Evolutionary conservation across 2,329 filamentous ascomycete genomes (phyloP), one percentile per base, ranked within the genome.

Genomic region (Diaporthe destruens): DNA sequence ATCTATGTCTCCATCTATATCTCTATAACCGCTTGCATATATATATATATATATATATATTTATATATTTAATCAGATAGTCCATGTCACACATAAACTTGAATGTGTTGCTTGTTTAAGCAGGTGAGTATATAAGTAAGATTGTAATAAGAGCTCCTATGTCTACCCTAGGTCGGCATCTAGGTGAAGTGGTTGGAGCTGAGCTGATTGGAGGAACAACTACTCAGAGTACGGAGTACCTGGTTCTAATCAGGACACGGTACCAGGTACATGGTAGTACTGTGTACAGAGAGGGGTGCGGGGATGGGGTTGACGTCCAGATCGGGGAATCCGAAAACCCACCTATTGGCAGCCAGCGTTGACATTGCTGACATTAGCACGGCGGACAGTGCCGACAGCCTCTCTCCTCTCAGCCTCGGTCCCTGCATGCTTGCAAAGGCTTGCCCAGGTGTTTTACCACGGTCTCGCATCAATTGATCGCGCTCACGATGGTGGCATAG

Each of bases 321-420:
- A 65, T 65, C 29, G 59, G 59, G 59, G 25, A 65, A 49, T 49
- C 59, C 59, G 59, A 65, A 29, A 65, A 29, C 29, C 57, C 57
- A 44, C 57, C 57, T 36, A 20, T n/a, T 55, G 20, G 7, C 16
- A 18, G 8, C 34, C 34, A 36, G 34, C 34, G 34, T 36, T 36
- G 34, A 11, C 29, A 29, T 8, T 11, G 9, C 7, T 36, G 34
- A 36, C 34, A 36, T 8, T n/a, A n/a, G n/a, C n/a, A n/a, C n/a
- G n/a, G n/a, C n/a, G n/a, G n/a, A n/a, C n/a, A n/a, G n/a, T n/a
- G n/a, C n/a, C n/a, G n/a, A n/a, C n/a, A n/a, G n/a, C n/a, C n/a
- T n/a, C n/a, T n/a, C n/a, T n/a, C n/a, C n/a, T n/a, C n/a, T n/a
- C n/a, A n/a, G n/a, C n/a, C n/a, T n/a, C n/a, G n/a, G n/a, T n/a